A percentile compares a stretch with the other conserved stretches of the same genome.
phyloP scores from a whole-genome alignment of 352 stramenopile genomes.

The Phytophthora fragariaefolia region DNA sequence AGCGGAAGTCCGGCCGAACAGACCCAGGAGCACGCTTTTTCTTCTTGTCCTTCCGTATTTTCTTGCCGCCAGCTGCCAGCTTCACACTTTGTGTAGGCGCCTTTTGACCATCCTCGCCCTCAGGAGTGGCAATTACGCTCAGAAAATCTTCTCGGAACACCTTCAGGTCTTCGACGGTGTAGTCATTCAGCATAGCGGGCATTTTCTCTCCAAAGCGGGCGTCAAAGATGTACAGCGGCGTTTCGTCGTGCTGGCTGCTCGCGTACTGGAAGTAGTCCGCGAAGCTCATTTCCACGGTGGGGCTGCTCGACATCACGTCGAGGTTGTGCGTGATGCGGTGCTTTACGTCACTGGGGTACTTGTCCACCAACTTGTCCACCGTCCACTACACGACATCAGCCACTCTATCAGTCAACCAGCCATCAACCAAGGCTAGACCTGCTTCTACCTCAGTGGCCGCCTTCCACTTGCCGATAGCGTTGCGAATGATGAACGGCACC shows the following conservation, averaged over 20 bases:
- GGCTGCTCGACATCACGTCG: conserved; percentile 59
- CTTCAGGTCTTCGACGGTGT: conserved; percentile 62
- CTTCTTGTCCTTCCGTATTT: conserved; percentile 47
- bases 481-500: conserved; percentile 76
- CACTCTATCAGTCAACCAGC: neutral
- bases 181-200: conserved; percentile 71
- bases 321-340: conserved; percentile 85
- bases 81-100: conserved; percentile 32
- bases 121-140: conserved; percentile 35
- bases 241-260: conserved; percentile 77
- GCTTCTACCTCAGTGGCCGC: conserved; percentile 59
- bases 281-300: conserved; percentile 81
- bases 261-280: conserved; percentile 76
- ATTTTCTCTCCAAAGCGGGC: conserved; percentile 85
- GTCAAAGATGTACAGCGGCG: conserved; percentile 90
- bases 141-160: conserved; percentile 85
- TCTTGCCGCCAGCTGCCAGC: conserved; percentile 44
- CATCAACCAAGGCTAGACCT: neutral
- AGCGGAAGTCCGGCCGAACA: conserved; percentile 75
- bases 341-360: conserved; percentile 57
- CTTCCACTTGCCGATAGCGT: conserved; percentile 76
- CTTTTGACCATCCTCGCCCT: conserved; percentile 33
- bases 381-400: conserved; percentile 60
- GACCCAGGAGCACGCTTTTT: conserved; percentile 39
- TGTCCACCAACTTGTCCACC: conserved; percentile 59